phyloP scores from a whole-genome alignment of 805 yeast genomes.

The Starmera dryadoides region DNA sequence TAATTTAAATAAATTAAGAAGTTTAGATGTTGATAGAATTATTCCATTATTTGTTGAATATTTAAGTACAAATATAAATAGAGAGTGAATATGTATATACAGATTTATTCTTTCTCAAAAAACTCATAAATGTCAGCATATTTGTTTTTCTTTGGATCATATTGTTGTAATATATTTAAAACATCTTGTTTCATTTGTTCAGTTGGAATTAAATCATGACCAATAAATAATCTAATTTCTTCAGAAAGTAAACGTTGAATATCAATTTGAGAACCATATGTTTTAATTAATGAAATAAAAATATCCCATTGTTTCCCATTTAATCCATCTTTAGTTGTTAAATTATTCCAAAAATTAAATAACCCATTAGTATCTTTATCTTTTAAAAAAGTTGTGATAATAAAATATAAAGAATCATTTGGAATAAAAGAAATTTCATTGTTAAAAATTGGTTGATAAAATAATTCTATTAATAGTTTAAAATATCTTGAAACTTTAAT shows the following conservation, averaged over 20 bases:
- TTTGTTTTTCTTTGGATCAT: background rate
- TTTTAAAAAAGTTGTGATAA: constrained; percentile 12
- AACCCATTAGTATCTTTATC: constrained; percentile 10
- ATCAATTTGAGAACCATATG: constrained; percentile 11
- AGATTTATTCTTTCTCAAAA: background rate
- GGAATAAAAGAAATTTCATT: too few species aligned
- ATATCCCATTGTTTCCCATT: constrained; percentile 19
- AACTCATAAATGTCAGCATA: background rate
- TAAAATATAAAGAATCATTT: constrained; percentile 8
- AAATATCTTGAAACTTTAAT: constrained; percentile 8
- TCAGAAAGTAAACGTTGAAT: constrained; percentile 9
- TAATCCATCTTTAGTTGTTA: constrained; percentile 2
- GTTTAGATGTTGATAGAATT: constrained; percentile 63
- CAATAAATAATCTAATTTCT: constrained; percentile 5
- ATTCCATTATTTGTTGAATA: constrained; percentile 72
- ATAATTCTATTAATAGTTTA: constrained; percentile 8
- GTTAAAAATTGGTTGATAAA: constrained; percentile 3
- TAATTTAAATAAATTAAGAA: constrained; percentile 72
- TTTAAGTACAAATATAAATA: constrained; percentile 44
- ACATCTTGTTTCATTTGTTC: background rate
- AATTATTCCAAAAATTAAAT: constrained; percentile 13
- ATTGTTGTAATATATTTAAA: background rate
- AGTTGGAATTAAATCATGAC: constrained; percentile 1
- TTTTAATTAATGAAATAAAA: constrained; percentile 4
- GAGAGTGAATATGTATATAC: constrained; percentile 8